A percentile compares a stretch with the other conserved stretches of the same genome.
Conservation (phyloP, 2,329 filamentous ascomycete species). For the Hypoxylon sp. region DNA sequence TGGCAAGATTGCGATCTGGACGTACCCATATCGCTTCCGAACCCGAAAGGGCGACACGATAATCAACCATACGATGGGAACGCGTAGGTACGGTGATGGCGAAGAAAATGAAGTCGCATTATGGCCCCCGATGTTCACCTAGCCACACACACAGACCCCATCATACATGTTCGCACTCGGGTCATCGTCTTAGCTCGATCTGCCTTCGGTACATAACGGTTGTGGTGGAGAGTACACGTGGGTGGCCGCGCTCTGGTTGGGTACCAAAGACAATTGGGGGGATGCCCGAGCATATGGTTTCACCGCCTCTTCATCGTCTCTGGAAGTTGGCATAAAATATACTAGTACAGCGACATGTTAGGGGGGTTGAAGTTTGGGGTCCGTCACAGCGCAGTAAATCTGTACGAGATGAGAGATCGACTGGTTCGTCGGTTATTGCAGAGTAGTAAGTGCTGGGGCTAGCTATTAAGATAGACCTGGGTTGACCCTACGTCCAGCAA, state of each 20-base stretch:
- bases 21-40: constrained; percentile 3
- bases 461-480: constrained; percentile 14
- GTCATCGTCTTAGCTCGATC: constrained; percentile 28
- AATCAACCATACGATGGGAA: constrained; percentile 7
- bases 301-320: constrained; percentile 27
- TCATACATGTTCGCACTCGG: constrained; percentile 9
- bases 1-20: not conserved
- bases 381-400: constrained; percentile 16
- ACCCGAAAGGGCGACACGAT: constrained; percentile 5
- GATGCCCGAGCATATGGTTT: constrained; percentile 33
- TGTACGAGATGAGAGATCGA: constrained; percentile 15
- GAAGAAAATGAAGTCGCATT: not conserved
- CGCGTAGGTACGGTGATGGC: not conserved
- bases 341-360: not conserved
- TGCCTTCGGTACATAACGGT: constrained; percentile 20
- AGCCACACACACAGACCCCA: not conserved
- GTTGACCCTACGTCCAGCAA: constrained; percentile 12
- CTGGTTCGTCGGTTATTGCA: constrained; percentile 6
- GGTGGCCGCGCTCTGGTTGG: constrained; percentile 32
- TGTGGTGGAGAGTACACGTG: constrained; percentile 34
- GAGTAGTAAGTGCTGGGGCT: constrained; percentile 2
- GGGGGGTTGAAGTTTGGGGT: constrained; percentile 11
- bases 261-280: constrained; percentile 26
- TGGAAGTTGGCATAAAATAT: not conserved
- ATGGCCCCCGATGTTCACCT: constrained; percentile 6